Conservation (phyloP, 768 basidiomycete species). For the Auriscalpium vulgare region DNA sequence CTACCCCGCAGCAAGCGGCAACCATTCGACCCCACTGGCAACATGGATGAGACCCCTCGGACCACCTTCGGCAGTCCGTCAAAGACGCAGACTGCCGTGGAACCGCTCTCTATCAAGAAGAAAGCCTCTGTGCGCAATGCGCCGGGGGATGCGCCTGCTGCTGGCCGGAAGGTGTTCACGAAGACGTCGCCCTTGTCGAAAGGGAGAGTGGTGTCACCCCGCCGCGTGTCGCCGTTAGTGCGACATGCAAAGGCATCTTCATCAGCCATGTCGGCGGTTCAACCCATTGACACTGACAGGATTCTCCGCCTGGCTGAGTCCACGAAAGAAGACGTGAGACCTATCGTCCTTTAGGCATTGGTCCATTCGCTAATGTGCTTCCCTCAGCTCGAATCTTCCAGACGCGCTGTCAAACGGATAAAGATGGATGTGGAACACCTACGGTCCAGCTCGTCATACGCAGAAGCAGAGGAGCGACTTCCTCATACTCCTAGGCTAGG, state of each 20-base stretch:
- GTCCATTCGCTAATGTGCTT: slow-evolving; percentile 1
- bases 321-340: slow-evolving; percentile 60
- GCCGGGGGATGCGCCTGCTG: slow-evolving; percentile 29
- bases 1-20: slow-evolving; percentile 70
- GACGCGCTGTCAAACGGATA: slow-evolving; percentile 66
- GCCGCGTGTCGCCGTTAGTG: slow-evolving; percentile 15
- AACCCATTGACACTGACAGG: slow-evolving; percentile 34
- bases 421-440: slow-evolving; percentile 55
- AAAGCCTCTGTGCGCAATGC: slow-evolving; percentile 55
- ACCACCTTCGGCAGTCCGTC: slow-evolving; percentile 20
- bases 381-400: slow-evolving; percentile 60
- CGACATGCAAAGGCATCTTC: slow-evolving; percentile 4
- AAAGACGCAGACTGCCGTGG: slow-evolving; percentile 39
- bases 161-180: slow-evolving; percentile 25
- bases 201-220: slow-evolving; percentile 15
- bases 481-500: slow-evolving; percentile 53
- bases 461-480: slow-evolving; percentile 7
- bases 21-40: slow-evolving; percentile 47
- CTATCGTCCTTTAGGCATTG: neutral
- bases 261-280: slow-evolving; percentile 11
- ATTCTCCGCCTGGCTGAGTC: slow-evolving; percentile 42
- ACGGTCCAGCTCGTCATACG: slow-evolving; percentile 4
- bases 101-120: slow-evolving; percentile 82
- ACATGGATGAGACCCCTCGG: slow-evolving; percentile 49
- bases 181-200: slow-evolving; percentile 33